These are phyloP conservation scores for Podospora bellae-mahoneyi DNA, from an alignment of 495 filamentous ascomycete species.

Conservation along the genomic window DNA sequence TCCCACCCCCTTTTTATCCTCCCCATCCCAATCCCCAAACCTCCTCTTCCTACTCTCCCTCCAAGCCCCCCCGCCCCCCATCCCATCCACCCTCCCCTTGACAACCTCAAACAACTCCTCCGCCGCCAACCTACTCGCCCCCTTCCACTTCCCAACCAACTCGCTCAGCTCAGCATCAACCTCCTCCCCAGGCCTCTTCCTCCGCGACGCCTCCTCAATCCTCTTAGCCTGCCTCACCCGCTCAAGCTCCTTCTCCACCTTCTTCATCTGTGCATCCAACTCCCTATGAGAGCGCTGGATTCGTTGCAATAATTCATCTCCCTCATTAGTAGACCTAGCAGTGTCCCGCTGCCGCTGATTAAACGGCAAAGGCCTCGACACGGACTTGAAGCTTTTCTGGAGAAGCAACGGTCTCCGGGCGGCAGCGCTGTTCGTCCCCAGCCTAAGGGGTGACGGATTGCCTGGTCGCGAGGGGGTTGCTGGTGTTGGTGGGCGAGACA, in stretches of 20 bases:
- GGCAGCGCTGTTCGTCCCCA: neutral
- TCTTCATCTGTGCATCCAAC: constrained; percentile 9
- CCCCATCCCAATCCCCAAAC: constrained; percentile 5
- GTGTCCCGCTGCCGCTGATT: neutral
- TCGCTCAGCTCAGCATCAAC: constrained; percentile 26
- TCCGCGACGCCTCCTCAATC: constrained; percentile 19
- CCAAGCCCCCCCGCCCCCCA: constrained; percentile 31
- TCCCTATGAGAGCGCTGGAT: constrained; percentile 15
- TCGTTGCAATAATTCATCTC: neutral
- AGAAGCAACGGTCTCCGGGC: neutral
- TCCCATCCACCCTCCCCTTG: constrained; percentile 26
- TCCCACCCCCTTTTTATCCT: neutral
- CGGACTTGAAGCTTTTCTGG: neutral
- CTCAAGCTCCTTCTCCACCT: constrained; percentile 18
- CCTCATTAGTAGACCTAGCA: neutral
- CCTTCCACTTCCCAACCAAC: constrained; percentile 25
- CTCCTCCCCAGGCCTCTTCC: constrained; percentile 3
- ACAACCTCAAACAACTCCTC: constrained; percentile 34
- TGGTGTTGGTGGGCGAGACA: neutral
- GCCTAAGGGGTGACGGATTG: neutral
- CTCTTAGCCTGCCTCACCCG: constrained; percentile 23
- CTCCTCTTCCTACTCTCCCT: constrained; percentile 22
- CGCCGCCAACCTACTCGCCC: constrained; percentile 27
- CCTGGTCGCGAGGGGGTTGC: neutral
- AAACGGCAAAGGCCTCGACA: neutral